phyloP scores from a whole-genome alignment of 768 basidiomycete species.

The Pseudohyphozyma bogoriensis region DNA sequence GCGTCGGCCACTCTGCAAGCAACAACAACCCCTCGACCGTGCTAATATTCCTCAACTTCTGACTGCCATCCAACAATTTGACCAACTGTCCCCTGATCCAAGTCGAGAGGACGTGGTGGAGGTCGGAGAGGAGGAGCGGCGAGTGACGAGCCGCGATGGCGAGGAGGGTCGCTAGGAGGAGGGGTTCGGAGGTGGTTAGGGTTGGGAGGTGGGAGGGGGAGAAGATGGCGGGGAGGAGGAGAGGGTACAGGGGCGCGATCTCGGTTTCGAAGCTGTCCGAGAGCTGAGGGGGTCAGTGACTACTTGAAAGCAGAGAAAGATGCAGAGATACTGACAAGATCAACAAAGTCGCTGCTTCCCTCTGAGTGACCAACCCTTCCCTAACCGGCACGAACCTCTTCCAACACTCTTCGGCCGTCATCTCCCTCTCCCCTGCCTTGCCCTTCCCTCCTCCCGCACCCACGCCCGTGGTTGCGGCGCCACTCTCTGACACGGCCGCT shows the following conservation, averaged over 20 bases:
- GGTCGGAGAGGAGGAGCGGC: constrained; percentile 2
- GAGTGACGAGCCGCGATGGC: constrained; percentile 24
- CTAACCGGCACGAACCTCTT: constrained; percentile 14
- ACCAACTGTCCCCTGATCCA: constrained; percentile 18
- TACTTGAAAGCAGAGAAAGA: neutral
- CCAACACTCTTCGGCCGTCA: constrained; percentile 7
- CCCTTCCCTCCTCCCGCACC: no score
- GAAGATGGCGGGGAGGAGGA: constrained; percentile 20
- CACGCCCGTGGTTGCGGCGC: no score
- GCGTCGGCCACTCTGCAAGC: constrained; percentile 26
- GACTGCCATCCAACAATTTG: constrained; percentile 16
- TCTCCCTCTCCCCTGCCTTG: no score
- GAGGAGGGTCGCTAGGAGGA: constrained; percentile 23
- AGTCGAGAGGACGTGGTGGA: constrained; percentile 20
- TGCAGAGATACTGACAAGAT: constrained; percentile 6
- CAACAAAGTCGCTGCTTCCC: constrained; percentile 13
- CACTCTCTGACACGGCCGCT: no score
- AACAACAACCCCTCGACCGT: constrained; percentile 31
- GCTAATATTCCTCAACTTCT: constrained; percentile 24
- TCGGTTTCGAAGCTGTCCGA: constrained; percentile 17
- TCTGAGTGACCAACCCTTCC: constrained; percentile 13
- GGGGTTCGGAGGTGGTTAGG: constrained; percentile 23
- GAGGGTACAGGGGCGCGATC: constrained; percentile 22
- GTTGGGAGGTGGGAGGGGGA: constrained; percentile 10
- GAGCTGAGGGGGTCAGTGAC: neutral